Evolutionary conservation across 768 basidiomycete genomes (phyloP), one percentile per base, ranked within the genome.

Genomic region (Punctularia strigosozonata): DNA sequence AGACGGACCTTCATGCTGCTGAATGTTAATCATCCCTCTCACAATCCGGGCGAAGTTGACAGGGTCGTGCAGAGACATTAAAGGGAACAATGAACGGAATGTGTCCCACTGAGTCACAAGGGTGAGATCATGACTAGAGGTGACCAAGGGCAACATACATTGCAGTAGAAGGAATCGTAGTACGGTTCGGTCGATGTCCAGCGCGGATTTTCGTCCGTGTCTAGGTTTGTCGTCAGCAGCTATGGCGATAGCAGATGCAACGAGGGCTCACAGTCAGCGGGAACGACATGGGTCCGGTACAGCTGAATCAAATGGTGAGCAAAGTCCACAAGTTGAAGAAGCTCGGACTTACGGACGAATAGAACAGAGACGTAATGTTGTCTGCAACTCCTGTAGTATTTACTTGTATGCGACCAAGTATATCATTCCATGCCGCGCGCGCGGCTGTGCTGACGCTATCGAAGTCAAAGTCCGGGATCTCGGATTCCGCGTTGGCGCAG

Each of bases 111-210:
- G 39, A 6, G 20, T 6, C 30, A 17, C 19, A 15, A 37, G 31
- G 20, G 13, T n/a, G 12, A 5, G 3, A 21, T n/a, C 25, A 31
- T 37, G 15, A 38, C 4, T 7, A 19, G 24, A 36, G 10, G 3
- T 15, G 26, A 19, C 26, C 23, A 25, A 31, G 38, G 13, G 36
- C 23, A 17, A 47, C 69, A n/a, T 43, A 75, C 77, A 41, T 80
- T 79, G 56, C 77, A 80, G 44, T 80, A 79, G 37, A 77, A 64
- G 0, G 76, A 76, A 51, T 80, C 77, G 40, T 65, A 79, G 44
- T 80, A 80, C 1, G 77, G 77, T 44, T 78, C 77, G 0, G 64
- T 64, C 0, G 77, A 79, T 36, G 68, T 65, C 77, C 76, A 79
- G 35, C 63, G 65, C 0, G 75, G 72, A 43, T 78, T 78, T 53